These are phyloP conservation scores for Herpotrichia juniperi DNA, from an alignment of 2,329 filamentous ascomycete genomes.

Conservation along the genomic window DNA sequence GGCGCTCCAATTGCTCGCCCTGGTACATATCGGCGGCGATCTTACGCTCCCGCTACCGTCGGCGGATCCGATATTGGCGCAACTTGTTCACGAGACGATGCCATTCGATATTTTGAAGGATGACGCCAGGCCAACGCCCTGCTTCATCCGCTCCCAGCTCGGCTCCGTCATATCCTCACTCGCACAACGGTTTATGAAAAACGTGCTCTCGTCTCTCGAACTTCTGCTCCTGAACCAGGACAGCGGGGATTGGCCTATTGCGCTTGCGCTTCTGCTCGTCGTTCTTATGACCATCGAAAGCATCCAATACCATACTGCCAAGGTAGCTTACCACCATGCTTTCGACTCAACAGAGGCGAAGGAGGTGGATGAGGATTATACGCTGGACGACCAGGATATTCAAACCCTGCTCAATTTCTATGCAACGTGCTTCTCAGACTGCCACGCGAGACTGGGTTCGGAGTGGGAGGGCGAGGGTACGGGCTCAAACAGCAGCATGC, in stretches of 20 bases:
- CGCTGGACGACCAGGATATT: constrained; percentile 33
- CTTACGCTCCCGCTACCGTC: constrained; percentile 34
- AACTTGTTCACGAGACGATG: constrained; percentile 28
- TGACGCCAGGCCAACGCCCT: constrained; percentile 35
- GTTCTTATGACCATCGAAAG: constrained; percentile 47
- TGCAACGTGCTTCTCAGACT: constrained; percentile 38
- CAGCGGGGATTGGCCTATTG: constrained; percentile 38
- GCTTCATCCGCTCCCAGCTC: constrained; percentile 48
- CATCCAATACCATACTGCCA: constrained; percentile 46
- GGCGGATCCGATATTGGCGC: constrained; percentile 16
- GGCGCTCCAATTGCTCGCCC: constrained; percentile 46
- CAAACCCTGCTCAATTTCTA: constrained; percentile 40
- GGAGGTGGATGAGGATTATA: constrained; percentile 12
- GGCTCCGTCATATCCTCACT: constrained; percentile 42
- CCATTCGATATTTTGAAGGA: neutral
- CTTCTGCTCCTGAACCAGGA: constrained; percentile 35
- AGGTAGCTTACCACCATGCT: constrained; percentile 39
- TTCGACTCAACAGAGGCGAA: constrained; percentile 4
- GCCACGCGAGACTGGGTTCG: constrained; percentile 35
- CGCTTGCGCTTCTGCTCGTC: constrained; percentile 38
- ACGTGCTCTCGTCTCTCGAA: constrained; percentile 40
- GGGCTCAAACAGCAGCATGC: neutral
- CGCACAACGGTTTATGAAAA: constrained; percentile 37
- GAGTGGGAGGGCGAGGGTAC: constrained; percentile 35
- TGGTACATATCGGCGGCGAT: constrained; percentile 47